Evolutionary conservation across 2,329 filamentous ascomycete genomes (phyloP).

Genomic region (Verticillium albo-atrum): DNA sequence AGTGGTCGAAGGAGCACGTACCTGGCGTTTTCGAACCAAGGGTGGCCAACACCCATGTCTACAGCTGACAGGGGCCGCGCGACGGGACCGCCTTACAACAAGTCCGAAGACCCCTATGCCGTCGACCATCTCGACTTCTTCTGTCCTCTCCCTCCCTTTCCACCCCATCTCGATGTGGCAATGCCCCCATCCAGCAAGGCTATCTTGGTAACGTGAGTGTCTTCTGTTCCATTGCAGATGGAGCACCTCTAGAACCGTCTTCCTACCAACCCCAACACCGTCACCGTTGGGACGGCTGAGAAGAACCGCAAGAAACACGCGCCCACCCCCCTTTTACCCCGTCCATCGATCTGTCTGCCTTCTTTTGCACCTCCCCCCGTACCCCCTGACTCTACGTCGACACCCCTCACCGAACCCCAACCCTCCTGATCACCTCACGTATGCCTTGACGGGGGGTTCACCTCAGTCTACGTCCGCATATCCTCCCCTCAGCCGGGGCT

Average conservation of each 20-base stretch:
- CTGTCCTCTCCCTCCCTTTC: slow-evolving; percentile 8
- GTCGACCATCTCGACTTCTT: slow-evolving; percentile 1
- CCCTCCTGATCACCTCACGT: slow-evolving; percentile 14
- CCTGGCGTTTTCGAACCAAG: not conserved
- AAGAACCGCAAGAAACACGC: slow-evolving; percentile 8
- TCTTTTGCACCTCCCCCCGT: slow-evolving; percentile 9
- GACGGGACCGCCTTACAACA: slow-evolving; percentile 1
- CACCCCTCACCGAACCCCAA: slow-evolving; percentile 15
- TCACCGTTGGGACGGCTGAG: slow-evolving; percentile 31
- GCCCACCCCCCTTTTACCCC: slow-evolving; percentile 5
- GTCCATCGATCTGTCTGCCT: slow-evolving; percentile 28
- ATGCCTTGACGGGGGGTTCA: not conserved
- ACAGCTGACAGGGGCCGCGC: slow-evolving; percentile 1
- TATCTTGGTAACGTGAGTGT: slow-evolving; percentile 25
- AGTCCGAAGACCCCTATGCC: slow-evolving; percentile 1
- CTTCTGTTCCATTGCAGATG: slow-evolving; percentile 30
- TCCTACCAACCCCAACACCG: slow-evolving; percentile 17
- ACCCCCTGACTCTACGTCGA: slow-evolving; percentile 24
- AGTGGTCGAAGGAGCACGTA: not conserved
- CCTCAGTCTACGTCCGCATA: not conserved
- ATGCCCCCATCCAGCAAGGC: slow-evolving; percentile 27
- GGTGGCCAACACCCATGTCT: slow-evolving; percentile 1
- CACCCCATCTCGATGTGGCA: slow-evolving; percentile 33
- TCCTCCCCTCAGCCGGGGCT: slow-evolving; percentile 14
- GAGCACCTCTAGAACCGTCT: slow-evolving; percentile 22